Base-by-base conservation (phyloP, 2,329 filamentous ascomycete species). In the Talaromyces sp. region DNA sequence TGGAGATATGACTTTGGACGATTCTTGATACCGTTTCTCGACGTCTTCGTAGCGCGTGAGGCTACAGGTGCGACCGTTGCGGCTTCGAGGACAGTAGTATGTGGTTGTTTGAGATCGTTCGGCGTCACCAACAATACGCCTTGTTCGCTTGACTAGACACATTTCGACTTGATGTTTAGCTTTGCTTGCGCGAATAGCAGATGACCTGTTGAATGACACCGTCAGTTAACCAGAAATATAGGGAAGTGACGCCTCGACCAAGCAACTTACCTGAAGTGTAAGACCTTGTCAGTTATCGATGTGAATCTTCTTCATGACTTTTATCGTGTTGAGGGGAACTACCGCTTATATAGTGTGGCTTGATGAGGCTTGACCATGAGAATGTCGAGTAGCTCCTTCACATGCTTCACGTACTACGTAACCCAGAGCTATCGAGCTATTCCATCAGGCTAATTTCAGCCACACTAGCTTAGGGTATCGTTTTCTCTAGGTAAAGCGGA, bases 61-160 rank as follows among this genome's bases (percentile, higher is more conserved):
- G 29, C 49, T 65, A 67, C 65, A 68, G 58, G 68, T 58, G 27
- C 62, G 56, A 27, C 47, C 58, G 22, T 67, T 62, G 54, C 67
- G 63, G 43, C 63, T 70, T 47, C 68, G 66, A 43, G 67, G 25
- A 56, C 68, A 69, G 40, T 63, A 65, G 62, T 66, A 68, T 54
- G 69, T 69, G 15, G 69, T 61, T 54, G 68, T 68, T 67, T 65
- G 72, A 43, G 61, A 71, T 61, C 70, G 70, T 38, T 69, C 62
- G 64, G 71, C 68, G 56, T 69, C 67, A 54, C 65, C 60, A 62
- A 66, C 67, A 49, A 69, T 51, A 22, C 69, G 67, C 36, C 53
- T 67, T 43, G 54, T 67, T 40, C 47, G 63, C 27, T 70, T 64
- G 63, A 70, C 61, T 25, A 70, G 61, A 62, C 67, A 69, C 69